Evolutionary conservation across 768 basidiomycete genomes (phyloP), one percentile per base, ranked within the genome.

Genomic region (Amanita brunnescens): DNA sequence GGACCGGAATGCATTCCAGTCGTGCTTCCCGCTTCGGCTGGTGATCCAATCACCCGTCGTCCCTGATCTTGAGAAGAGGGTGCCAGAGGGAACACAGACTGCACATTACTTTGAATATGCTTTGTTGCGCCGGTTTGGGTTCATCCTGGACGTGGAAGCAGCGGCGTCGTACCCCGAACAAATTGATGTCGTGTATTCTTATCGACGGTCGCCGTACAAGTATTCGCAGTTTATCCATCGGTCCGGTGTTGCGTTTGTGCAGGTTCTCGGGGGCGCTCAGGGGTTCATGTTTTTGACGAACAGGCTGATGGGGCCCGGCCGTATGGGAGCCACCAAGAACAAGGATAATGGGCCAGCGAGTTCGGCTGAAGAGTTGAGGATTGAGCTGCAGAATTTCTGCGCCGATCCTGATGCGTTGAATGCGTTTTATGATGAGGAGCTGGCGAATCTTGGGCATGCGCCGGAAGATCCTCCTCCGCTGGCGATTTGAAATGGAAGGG

Each of bases 211-310:
- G 37, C 75, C 83, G 3, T 89, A 82, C 70, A 75, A 77, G 55
- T 79, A 91, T 66, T 88, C 91, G 16, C 95, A 98, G 62, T 97
- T 91, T 63, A 87, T 96, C 26, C 95, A 96, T 61, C 81, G 84
- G 44, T 80, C 86, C 4, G 96, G 96, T 1, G 80, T 87, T 20
- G 92, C 90, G 7, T 91, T 97, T 61, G 82, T 92, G 7, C 92
- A 96, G 63, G 85, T 95, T 52, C 61, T 93, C 4, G 89, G 86
- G 2, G 89, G 83, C 1, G 64, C 74, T 3, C 74, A 85, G 49
- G 92, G 93, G 0, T 94, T 92, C 66, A 66, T 91, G 53, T 95
- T 94, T 73, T 72, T 92, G 58, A 93, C 88, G 49, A 97, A 97
- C 63, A 74, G 92, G 20, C 70, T 94, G 52, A 86, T 90, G 74